Base-by-base conservation (phyloP, 2,329 filamentous ascomycete genomes). In the Ascochyta clinopodiicola region DNA sequence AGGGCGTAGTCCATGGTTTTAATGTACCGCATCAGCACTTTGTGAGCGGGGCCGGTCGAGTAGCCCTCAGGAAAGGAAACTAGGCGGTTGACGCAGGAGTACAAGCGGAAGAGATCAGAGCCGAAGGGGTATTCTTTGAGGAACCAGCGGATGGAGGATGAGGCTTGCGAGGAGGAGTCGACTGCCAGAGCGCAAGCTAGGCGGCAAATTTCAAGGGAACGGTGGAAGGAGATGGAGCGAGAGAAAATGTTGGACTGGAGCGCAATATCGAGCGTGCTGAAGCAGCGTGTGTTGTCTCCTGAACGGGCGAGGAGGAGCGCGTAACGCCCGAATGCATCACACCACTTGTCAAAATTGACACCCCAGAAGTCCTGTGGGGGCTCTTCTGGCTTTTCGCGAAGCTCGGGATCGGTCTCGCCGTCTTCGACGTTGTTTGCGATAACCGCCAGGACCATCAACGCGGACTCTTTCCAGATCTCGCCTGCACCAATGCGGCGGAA, bases 11-110 rank as follows among this genome's bases (percentile, higher is more conserved):
- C 95, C 79, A 96, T 90, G 3, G 87, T 86, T 74, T 96, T 96
- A 76, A 99, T 91, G 76, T 96, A 92, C 4, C 95, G 88, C 54
- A 97, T 82, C 67, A 98, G 87, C 70, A 91, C 96, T 73, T 98
- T 98, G 75, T 96, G 92, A 19, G 89, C 88, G 0, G 91, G 88
- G 0, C 91, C 90, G 2, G 89, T 88, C 46, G 88, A 88, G 75
- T 94, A 96, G 81, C 27, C 87, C 84, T 34, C 86, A 81, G 88
- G 86, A 13, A 90, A 88, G 47, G 91, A 87, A 68, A 87, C 91
- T 7, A 96, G 80, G 17, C 89, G 85, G 52, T 90, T 90, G n/a
- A 95, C 80, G 21, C 89, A 84, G 27, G 88, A 85, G 72, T 94
- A 96, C 67, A 97, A 84, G 32, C 93, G 88, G 75, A 93, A 96